These are phyloP conservation scores for Stephania japonica DNA, from an alignment of 164 flowering plant species.

Conservation along the genomic window DNA sequence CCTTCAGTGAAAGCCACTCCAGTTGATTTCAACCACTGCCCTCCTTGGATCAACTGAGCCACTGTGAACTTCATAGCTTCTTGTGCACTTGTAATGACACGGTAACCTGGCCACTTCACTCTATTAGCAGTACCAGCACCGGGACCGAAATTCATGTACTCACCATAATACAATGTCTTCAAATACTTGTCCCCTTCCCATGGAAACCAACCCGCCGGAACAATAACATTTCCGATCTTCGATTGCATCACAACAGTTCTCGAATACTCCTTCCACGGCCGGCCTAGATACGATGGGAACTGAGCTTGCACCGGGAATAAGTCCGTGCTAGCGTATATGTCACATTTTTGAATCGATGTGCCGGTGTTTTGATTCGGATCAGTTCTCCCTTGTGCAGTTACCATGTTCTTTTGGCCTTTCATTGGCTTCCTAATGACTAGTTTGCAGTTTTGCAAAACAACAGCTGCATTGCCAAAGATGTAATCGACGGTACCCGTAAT, in stretches of 20 bases:
- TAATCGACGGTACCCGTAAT: constrained; percentile 29
- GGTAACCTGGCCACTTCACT: constrained; percentile 26
- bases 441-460: constrained; percentile 28
- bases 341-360: constrained; percentile 27
- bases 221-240: constrained; percentile 10
- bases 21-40: constrained; percentile 15
- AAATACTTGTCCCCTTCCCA: constrained; percentile 12
- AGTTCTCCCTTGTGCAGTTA: constrained; percentile 35
- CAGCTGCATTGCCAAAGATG: constrained; percentile 33
- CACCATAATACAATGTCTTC: constrained; percentile 24
- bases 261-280: constrained; percentile 25
- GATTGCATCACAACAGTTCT: constrained; percentile 22
- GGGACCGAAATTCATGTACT: constrained; percentile 19
- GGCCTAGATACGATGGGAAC: constrained; percentile 17
- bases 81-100: constrained; percentile 14
- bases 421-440: constrained; percentile 23
- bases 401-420: constrained; percentile 27
- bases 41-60: constrained; percentile 21
- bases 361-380: constrained; percentile 37
- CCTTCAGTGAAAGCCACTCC: constrained; percentile 24
- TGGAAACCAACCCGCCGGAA: constrained; percentile 20
- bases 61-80: constrained; percentile 23
- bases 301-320: constrained; percentile 17
- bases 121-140: constrained; percentile 20
- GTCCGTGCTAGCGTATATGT: constrained; percentile 23